phyloP scores from a whole-genome alignment of 805 yeast species.

The Candida sonorensis region DNA sequence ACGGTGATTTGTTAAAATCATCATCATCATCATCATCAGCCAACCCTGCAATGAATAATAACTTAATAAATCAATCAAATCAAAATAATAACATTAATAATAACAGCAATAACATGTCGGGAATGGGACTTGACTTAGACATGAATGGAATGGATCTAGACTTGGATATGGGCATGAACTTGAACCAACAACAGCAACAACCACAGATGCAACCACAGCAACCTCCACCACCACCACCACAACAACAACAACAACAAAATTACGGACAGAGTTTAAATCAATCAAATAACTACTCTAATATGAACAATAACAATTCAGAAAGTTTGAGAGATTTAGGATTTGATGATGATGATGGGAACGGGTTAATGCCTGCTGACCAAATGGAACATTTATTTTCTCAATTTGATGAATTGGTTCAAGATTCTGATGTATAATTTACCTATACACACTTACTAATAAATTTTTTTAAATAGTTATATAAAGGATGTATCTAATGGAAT shows the following conservation, averaged over 20 bases:
- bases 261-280: conserved; percentile 1
- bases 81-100: too few species aligned
- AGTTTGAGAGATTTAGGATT: conserved; percentile 1
- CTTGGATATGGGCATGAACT: conserved; percentile 6
- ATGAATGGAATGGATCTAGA: conserved; percentile 6
- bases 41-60: background rate
- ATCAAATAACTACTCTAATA: background rate
- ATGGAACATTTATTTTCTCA: conserved; percentile 27
- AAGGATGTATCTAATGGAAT: too few species aligned
- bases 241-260: conserved; percentile 1
- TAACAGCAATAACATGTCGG: too few species aligned
- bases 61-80: background rate
- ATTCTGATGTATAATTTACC: conserved; percentile 1
- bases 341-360: conserved; percentile 6
- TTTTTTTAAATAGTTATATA: too few species aligned
- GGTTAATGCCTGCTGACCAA: conserved; percentile 22
- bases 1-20: too few species aligned
- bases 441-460: background rate
- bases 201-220: background rate
- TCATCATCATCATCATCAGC: background rate
- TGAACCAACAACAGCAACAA: conserved; percentile 1
- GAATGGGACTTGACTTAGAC: conserved; percentile 9
- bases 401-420: conserved; percentile 25
- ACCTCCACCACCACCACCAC: background rate
- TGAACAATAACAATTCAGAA: background rate